phyloP scores from a whole-genome alignment of 2,329 filamentous ascomycete species.

The Ophiostoma piceae region DNA sequence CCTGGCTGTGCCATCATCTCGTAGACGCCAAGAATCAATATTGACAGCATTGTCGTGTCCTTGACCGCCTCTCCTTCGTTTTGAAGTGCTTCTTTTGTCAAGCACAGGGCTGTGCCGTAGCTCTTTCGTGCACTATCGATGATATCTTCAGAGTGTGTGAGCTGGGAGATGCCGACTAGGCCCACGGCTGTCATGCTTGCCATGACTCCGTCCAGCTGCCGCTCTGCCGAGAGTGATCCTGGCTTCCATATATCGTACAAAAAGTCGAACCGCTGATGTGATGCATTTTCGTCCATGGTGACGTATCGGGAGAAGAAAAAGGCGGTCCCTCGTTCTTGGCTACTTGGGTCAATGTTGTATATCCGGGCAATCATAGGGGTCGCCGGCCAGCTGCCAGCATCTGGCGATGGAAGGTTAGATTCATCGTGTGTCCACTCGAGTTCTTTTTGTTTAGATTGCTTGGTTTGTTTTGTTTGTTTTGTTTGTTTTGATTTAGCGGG shows the following conservation, averaged over 20 bases:
- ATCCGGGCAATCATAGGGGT: slow-evolving; percentile 32
- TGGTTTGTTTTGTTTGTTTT: not conserved
- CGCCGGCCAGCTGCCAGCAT: slow-evolving; percentile 34
- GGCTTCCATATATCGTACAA: slow-evolving; percentile 50
- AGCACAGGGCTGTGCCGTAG: slow-evolving; percentile 47
- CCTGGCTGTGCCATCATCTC: slow-evolving; percentile 49
- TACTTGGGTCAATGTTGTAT: slow-evolving; percentile 35
- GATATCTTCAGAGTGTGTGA: slow-evolving; percentile 39
- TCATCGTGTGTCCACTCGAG: slow-evolving; percentile 30
- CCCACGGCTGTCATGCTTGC: slow-evolving; percentile 53
- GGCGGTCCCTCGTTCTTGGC: slow-evolving; percentile 43
- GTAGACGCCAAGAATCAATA: slow-evolving; percentile 51
- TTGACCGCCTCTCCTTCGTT: slow-evolving; percentile 41
- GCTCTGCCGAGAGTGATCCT: slow-evolving; percentile 32
- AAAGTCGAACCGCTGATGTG: slow-evolving; percentile 49
- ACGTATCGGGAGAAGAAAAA: slow-evolving; percentile 51
- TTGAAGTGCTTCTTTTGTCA: slow-evolving; percentile 47
- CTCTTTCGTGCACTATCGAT: slow-evolving; percentile 46
- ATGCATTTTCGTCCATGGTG: slow-evolving; percentile 41
- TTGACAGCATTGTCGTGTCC: slow-evolving; percentile 49
- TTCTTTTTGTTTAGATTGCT: not conserved
- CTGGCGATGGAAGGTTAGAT: slow-evolving; percentile 33
- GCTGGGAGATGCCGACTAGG: slow-evolving; percentile 47
- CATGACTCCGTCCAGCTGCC: slow-evolving; percentile 43
- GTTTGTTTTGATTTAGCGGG: too few relatives aligned